phyloP scores from a whole-genome alignment of 768 basidiomycete species.

The Crassisporium funariophilum region DNA sequence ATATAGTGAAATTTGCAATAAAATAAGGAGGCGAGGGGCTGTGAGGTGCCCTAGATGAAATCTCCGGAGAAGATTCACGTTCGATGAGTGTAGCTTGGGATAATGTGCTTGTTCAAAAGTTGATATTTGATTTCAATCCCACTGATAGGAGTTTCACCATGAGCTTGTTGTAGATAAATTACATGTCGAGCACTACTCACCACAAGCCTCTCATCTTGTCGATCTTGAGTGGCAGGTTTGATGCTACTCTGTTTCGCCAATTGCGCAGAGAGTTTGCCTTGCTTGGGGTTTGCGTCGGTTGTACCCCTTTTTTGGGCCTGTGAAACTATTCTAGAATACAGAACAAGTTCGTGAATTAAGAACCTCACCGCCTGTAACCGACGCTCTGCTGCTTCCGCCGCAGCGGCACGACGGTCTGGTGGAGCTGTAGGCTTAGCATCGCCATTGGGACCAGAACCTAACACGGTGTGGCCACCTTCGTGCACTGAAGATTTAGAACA shows the following conservation, averaged over 20 bases:
- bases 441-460: constrained; percentile 38
- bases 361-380: constrained; percentile 55
- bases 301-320: constrained; percentile 49
- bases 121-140: constrained; percentile 32
- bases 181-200: constrained; percentile 31
- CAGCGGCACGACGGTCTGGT: constrained; percentile 52
- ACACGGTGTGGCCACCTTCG: constrained; percentile 51
- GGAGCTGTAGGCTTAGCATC: constrained; percentile 22
- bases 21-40: neutral
- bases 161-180: constrained; percentile 3
- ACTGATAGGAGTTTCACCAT: constrained; percentile 28
- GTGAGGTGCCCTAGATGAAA: neutral
- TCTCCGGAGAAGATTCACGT: neutral
- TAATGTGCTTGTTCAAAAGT: neutral
- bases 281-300: constrained; percentile 46
- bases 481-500: constrained; percentile 53
- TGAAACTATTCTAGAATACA: constrained; percentile 21
- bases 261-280: constrained; percentile 48
- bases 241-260: constrained; percentile 39
- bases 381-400: constrained; percentile 64
- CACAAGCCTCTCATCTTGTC: constrained; percentile 43
- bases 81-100: neutral
- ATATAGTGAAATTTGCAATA: constrained; percentile 16
- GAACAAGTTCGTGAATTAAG: constrained; percentile 17
- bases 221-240: constrained; percentile 32